Evolutionary conservation across 306 rosid species (phyloP).

Genomic region (Sicyos baderoa): DNA sequence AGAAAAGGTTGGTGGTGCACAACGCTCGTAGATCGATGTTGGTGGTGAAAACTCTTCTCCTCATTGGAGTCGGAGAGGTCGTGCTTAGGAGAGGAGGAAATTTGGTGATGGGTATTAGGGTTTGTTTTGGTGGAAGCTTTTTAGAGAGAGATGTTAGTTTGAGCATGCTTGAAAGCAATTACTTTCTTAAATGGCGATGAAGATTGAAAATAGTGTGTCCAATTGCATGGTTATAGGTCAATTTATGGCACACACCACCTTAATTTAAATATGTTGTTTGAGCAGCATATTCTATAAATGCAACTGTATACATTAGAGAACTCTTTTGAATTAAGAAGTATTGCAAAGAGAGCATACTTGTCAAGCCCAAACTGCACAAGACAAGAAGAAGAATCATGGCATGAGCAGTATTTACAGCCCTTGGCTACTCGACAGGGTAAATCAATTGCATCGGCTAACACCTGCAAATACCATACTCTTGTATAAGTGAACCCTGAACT

Average conservation of each 20-base stretch:
- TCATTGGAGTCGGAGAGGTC: too few species aligned
- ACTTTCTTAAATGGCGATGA: background rate
- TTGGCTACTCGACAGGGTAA: slow-evolving; percentile 95
- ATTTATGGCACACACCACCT: background rate
- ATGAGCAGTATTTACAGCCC: slow-evolving; percentile 86
- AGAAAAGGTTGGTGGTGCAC: too few species aligned
- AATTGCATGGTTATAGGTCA: background rate
- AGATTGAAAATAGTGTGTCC: background rate
- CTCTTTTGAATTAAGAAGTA: slow-evolving; percentile 9
- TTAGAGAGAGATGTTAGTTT: too few species aligned
- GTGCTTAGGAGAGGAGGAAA: too few species aligned
- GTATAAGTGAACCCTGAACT: slow-evolving; percentile 16
- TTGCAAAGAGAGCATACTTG: slow-evolving; percentile 40
- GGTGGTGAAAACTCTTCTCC: too few species aligned
- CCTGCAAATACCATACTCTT: slow-evolving; percentile 45
- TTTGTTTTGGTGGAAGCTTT: too few species aligned
- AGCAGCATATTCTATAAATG: background rate
- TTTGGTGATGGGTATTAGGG: too few species aligned
- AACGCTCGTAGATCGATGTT: too few species aligned
- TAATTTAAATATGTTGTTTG: background rate
- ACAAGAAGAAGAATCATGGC: slow-evolving; percentile 89
- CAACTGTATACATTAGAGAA: slow-evolving; percentile 14
- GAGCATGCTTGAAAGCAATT: background rate
- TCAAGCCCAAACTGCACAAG: slow-evolving; percentile 80
- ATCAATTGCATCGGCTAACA: slow-evolving; percentile 75